Evolutionary conservation across 805 yeast genomes (phyloP).

Genomic region (Yarrowia porcina): DNA sequence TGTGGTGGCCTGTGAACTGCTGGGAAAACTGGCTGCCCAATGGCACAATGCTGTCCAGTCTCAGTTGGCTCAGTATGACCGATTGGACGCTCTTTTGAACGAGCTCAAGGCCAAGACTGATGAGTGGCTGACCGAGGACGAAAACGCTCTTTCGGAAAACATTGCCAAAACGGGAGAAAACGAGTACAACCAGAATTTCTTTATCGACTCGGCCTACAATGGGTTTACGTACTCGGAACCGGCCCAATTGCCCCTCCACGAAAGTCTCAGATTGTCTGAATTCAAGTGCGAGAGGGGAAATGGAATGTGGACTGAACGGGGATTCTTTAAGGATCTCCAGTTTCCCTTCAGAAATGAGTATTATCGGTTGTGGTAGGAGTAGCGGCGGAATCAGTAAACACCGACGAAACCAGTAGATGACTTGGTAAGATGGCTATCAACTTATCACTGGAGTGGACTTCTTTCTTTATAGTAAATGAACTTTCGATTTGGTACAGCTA

Average conservation of each 20-base stretch:
- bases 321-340: not conserved
- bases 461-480: too few relatives aligned
- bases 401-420: too few relatives aligned
- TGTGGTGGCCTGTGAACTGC: not conserved
- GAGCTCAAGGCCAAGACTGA: not conserved
- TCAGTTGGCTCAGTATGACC: not conserved
- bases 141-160: not conserved
- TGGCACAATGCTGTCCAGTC: conserved; percentile 5
- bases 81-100: not conserved
- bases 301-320: conserved; percentile 8
- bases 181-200: conserved; percentile 21
- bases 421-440: too few relatives aligned
- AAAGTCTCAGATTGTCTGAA: not conserved
- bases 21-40: not conserved
- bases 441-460: too few relatives aligned
- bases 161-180: conserved; percentile 11
- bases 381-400: too few relatives aligned
- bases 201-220: conserved; percentile 9
- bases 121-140: conserved; percentile 3
- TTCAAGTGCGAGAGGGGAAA: conserved; percentile 6
- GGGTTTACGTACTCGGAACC: not conserved
- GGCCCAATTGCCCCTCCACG: not conserved
- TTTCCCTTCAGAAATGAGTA: conserved; percentile 15
- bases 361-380: conserved; percentile 2
- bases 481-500: too few relatives aligned